Evolutionary conservation across 2,329 filamentous ascomycete genomes (phyloP), one percentile per base, ranked within the genome.

Genomic region (Paraphaeosphaeria minitans): DNA sequence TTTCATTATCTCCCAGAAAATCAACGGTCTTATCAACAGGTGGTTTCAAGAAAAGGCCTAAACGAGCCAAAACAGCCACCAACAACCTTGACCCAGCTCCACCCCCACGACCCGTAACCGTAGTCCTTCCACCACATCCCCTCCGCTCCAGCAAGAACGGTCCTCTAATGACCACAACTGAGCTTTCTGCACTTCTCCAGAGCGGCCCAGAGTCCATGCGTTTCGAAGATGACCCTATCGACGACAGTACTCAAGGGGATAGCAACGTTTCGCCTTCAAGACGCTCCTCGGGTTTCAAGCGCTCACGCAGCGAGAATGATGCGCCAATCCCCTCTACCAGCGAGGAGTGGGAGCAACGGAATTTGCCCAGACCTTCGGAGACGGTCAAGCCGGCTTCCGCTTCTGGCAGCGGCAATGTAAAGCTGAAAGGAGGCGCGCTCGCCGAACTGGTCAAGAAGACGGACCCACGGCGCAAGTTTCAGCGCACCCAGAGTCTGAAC

Each of bases 291-390:
- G 37, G 35, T 22, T 42, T 53, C 14, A 43, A 42, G 29, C 72
- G 74, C 35, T 67, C 73, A 1, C 57, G 67, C 24, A 72, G 69
- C 49, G 71, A 68, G 33, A 76, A 75, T 45, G 73, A 76, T 35
- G 70, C 72, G 1, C 70, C 71, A 0, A 72, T 75, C 16, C 71
- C 73, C 2, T 70, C 66, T 22, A 61, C 64, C 13, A 66, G 66
- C 37, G 64, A 66, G 2, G 66, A 66, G 8, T 75, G 74, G 74
- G 73, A 73, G 42, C 58, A 61, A 50, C 53, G 60, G 14, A 75
- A 74, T 53, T 21, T 72, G 4, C 58, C 52, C 19, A 58, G 45
- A 29, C 8, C 35, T 4, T 35, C 31, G 4, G 55, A 16, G 19
- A 43, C 49, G 2, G 57, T 29, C 19, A 39, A 57, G 2, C 13